Evolutionary conservation across 805 yeast genomes (phyloP), one percentile per base, ranked within the genome.

Genomic region (Wickerhamiella allomyrinae): DNA sequence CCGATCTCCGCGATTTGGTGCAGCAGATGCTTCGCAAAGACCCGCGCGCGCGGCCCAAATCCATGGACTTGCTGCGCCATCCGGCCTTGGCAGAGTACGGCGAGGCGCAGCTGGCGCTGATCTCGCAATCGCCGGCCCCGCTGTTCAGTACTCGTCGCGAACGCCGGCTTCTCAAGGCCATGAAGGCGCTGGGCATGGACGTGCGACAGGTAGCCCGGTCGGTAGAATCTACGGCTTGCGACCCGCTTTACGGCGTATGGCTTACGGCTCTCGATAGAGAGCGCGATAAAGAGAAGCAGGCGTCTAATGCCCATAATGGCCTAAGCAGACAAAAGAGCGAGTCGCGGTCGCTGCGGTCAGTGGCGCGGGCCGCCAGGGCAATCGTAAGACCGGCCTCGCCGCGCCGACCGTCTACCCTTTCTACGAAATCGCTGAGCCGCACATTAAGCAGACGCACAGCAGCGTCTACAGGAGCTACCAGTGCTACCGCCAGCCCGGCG

Each of bases 11-110:
- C 14, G 63, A 57, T 2, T 58, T 91, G 22, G 56, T 83, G 1
- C 58, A 67, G 45, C 57, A 56, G 36, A 59, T 89, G 61, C 63
- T 89, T 17, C 57, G 67, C 8, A 89, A 91, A 53, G 72, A 74
- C 47, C 84, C 95, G 0, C 57, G 58, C 4, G 54, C 63, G 24
- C 68, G 97, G 43, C 87, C 89, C 0, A 60, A 70, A 0, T 59
- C 73, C 7, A 60, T 55, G 17, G 71, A 71, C n/a, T 67, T 80
- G 2, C 59, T 80, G 17, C 56, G 56, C 7, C 67, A 70, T 46
- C 74, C 76, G 1, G 65, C 73, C 41, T 56, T 78, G 34, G 66
- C 69, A 0, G 65, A 61, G 42, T 76, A 77, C 1, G 46, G 53
- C 1, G 43, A 52, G 2, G 68, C 70, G 31, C 49, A 74, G 14